Conservation (phyloP, 2,329 filamentous ascomycete species). For the Xylaria sp. region DNA sequence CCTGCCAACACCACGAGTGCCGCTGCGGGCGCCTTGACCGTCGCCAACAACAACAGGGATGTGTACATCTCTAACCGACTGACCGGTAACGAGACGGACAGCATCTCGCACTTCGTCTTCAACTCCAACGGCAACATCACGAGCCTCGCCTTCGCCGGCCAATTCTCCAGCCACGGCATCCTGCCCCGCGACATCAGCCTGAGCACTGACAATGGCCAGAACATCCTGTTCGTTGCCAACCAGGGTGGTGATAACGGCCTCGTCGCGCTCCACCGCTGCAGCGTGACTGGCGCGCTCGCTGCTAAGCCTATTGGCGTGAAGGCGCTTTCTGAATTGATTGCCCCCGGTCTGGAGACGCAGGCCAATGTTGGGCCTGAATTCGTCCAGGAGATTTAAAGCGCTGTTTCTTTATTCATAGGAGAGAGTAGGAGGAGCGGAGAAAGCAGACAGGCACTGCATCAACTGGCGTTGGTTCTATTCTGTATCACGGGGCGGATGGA, state of each 20-base stretch:
- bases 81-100: slow-evolving; percentile 59
- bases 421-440: neutral
- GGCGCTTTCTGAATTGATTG: slow-evolving; percentile 34
- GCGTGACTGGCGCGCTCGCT: slow-evolving; percentile 39
- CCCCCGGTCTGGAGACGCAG: slow-evolving; percentile 32
- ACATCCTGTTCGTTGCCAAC: slow-evolving; percentile 60
- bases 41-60: slow-evolving; percentile 56
- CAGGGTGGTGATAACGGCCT: slow-evolving; percentile 56
- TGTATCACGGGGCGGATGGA: neutral
- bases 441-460: neutral
- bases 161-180: slow-evolving; percentile 45
- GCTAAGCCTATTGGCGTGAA: slow-evolving; percentile 41
- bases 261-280: slow-evolving; percentile 52
- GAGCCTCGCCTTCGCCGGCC: slow-evolving; percentile 40
- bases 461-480: neutral
- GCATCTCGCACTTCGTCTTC: slow-evolving; percentile 59
- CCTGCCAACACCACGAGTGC: slow-evolving; percentile 54
- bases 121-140: slow-evolving; percentile 24
- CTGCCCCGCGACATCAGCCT: slow-evolving; percentile 62
- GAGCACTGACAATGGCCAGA: slow-evolving; percentile 48
- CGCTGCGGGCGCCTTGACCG: slow-evolving; percentile 59
- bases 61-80: slow-evolving; percentile 65
- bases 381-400: slow-evolving; percentile 43
- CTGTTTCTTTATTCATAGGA: neutral
- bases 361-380: slow-evolving; percentile 47